A percentile compares a stretch with the other conserved stretches of the same genome.
Conservation (phyloP, 768 basidiomycete genomes). For the Hygrocybe coccinea region DNA sequence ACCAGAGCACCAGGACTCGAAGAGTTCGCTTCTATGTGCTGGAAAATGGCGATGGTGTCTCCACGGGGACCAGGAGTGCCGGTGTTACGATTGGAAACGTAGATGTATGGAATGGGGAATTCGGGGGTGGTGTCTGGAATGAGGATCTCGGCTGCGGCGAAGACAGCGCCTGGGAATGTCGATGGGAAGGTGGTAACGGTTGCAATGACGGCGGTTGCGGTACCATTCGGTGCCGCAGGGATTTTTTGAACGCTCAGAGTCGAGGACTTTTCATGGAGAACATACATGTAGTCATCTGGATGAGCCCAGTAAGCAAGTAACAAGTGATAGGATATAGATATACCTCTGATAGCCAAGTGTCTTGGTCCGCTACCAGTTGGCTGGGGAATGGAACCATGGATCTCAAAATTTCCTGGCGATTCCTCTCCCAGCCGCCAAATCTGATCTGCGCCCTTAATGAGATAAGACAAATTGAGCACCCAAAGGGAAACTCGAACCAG, state of each 20-base stretch:
- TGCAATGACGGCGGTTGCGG: slow-evolving; percentile 34
- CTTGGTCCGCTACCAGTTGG: slow-evolving; percentile 66
- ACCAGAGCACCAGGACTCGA: slow-evolving; percentile 23
- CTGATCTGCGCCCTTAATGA: slow-evolving; percentile 54
- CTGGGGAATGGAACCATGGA: slow-evolving; percentile 59
- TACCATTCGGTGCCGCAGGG: slow-evolving; percentile 40
- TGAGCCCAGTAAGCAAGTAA: background rate
- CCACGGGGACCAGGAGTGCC: slow-evolving; percentile 44
- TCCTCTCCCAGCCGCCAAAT: slow-evolving; percentile 59
- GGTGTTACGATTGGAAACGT: slow-evolving; percentile 63
- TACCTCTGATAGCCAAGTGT: slow-evolving; percentile 38
- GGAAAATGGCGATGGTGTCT: slow-evolving; percentile 62
- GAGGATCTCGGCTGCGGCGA: slow-evolving; percentile 60
- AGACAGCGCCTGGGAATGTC: slow-evolving; percentile 36
- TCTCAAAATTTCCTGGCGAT: slow-evolving; percentile 41
- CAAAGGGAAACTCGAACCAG: no score
- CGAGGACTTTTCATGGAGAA: slow-evolving; percentile 51
- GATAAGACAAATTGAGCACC: background rate
- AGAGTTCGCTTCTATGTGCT: slow-evolving; percentile 27
- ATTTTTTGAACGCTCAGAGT: slow-evolving; percentile 56
- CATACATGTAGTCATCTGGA: slow-evolving; percentile 40
- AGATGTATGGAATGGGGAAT: slow-evolving; percentile 55
- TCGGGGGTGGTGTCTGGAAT: slow-evolving; percentile 43
- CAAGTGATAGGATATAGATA: slow-evolving; percentile 1
- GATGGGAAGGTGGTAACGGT: slow-evolving; percentile 47